A percentile compares a stretch with the other conserved stretches of the same genome.
These are phyloP conservation scores for Lathyrus tuberosus DNA, from an alignment of 306 rosid species.

Conservation along the genomic window DNA sequence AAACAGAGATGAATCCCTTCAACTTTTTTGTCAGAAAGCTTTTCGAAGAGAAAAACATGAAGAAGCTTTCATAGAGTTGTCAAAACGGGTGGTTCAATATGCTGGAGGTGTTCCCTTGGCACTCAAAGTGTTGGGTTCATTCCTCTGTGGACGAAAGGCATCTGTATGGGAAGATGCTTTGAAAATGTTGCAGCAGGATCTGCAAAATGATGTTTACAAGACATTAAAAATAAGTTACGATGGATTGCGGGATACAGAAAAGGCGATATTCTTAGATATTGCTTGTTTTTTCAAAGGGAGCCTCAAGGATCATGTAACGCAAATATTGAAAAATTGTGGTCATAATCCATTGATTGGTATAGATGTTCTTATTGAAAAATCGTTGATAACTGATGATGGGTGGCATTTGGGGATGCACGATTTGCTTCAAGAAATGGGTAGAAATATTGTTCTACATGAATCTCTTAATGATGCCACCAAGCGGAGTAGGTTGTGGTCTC, in stretches of 20 bases:
- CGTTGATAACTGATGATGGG: constrained; percentile 23
- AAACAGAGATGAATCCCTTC: constrained; percentile 16
- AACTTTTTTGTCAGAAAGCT: constrained; percentile 35
- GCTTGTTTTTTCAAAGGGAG: constrained; percentile 47
- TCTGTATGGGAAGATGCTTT: constrained; percentile 40
- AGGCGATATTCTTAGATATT: constrained; percentile 39
- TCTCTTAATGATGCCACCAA: constrained; percentile 32
- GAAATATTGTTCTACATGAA: constrained; percentile 40
- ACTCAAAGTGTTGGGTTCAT: constrained; percentile 36
- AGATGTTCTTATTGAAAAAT: constrained; percentile 37
- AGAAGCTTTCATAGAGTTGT: constrained; percentile 22
- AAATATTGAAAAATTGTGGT: constrained; percentile 34
- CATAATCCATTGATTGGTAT: constrained; percentile 28
- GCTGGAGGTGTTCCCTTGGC: constrained; percentile 48
- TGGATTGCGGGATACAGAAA: constrained; percentile 23
- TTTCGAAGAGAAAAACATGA: constrained; percentile 25
- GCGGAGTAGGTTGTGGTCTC: constrained; percentile 43
- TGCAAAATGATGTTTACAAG: constrained; percentile 20
- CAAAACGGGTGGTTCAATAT: background rate
- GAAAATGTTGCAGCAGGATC: constrained; percentile 24
- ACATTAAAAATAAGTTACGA: constrained; percentile 39
- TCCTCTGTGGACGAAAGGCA: constrained; percentile 29
- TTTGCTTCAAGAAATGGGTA: constrained; percentile 41
- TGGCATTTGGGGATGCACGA: constrained; percentile 38
- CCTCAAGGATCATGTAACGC: constrained; percentile 12